phyloP scores from a whole-genome alignment of 2,329 filamentous ascomycete species.

The Ophiostoma sp. region DNA sequence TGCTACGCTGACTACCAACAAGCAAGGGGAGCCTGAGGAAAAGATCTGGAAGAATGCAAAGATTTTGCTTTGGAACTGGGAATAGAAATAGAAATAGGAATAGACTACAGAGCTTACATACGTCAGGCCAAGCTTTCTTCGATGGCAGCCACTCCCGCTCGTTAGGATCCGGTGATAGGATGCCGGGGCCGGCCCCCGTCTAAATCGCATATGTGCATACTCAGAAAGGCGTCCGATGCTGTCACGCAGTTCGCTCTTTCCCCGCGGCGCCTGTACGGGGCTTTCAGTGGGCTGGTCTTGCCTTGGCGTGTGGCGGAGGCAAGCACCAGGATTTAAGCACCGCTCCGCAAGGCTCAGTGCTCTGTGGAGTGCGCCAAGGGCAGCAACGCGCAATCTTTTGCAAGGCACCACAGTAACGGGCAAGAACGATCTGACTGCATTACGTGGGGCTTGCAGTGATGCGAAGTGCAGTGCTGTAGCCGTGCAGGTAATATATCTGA shows the following conservation, averaged over 20 bases:
- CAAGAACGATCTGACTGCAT: background rate
- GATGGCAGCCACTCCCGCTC: background rate
- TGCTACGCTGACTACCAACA: background rate
- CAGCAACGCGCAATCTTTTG: background rate
- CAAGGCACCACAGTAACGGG: slow-evolving; percentile 9
- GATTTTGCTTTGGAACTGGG: background rate
- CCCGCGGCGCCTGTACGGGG: background rate
- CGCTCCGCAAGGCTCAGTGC: slow-evolving; percentile 2
- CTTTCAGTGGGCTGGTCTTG: background rate
- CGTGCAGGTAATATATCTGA: no score
- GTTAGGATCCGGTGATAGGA: background rate
- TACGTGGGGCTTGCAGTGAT: background rate
- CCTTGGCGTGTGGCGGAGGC: slow-evolving; percentile 10
- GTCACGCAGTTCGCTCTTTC: background rate
- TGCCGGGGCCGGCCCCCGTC: background rate
- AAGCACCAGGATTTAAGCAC: background rate
- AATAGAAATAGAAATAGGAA: background rate
- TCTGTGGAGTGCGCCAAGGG: background rate
- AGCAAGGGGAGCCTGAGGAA: background rate
- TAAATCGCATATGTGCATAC: slow-evolving; percentile 12
- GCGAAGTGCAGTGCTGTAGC: background rate
- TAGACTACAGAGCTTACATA: background rate
- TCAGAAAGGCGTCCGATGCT: no score
- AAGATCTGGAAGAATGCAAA: background rate
- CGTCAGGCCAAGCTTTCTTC: background rate